A percentile compares a stretch with the other conserved stretches of the same genome.
These are phyloP conservation scores for Penicillium sp. DNA, from an alignment of 2,329 filamentous ascomycete species.

Conservation along the genomic window DNA sequence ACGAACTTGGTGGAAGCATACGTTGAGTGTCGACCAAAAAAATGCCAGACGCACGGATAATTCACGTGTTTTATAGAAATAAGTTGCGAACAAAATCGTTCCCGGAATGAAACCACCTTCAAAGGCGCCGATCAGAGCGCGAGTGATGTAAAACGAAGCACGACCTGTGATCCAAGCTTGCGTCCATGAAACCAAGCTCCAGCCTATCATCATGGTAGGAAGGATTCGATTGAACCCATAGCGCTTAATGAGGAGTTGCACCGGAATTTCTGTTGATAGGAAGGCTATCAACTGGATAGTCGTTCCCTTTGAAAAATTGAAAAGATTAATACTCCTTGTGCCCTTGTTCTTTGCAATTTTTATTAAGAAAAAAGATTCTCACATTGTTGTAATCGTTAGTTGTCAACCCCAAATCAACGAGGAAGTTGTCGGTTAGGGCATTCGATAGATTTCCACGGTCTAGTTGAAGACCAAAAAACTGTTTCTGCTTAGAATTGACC, in stretches of 20 bases:
- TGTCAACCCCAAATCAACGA: slow-evolving; percentile 39
- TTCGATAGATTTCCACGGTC: slow-evolving; percentile 59
- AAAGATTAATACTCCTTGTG: slow-evolving; percentile 47
- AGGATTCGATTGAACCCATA: slow-evolving; percentile 57
- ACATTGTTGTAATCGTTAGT: slow-evolving; percentile 42
- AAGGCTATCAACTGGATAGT: slow-evolving; percentile 43
- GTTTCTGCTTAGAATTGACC: slow-evolving; percentile 19
- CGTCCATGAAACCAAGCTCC: slow-evolving; percentile 49
- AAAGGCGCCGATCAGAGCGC: slow-evolving; percentile 43
- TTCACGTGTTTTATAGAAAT: slow-evolving; percentile 67
- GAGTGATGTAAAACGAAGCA: slow-evolving; percentile 38
- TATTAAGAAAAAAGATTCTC: too few species aligned
- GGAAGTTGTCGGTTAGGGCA: slow-evolving; percentile 57
- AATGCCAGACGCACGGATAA: slow-evolving; percentile 56
- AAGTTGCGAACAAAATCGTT: slow-evolving; percentile 54
- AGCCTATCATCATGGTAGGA: slow-evolving; percentile 53
- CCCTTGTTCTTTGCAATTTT: too few species aligned
- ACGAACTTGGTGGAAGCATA: background rate
- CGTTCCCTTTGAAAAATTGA: slow-evolving; percentile 49
- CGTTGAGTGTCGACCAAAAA: slow-evolving; percentile 22
- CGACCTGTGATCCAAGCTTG: slow-evolving; percentile 48
- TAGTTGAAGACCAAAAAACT: slow-evolving; percentile 60
- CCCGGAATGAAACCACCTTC: slow-evolving; percentile 62
- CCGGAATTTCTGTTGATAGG: slow-evolving; percentile 55
- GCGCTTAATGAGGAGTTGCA: slow-evolving; percentile 56